Base-by-base conservation (phyloP, 108 stramenopile species). In the Thalassiosira profunda region DNA sequence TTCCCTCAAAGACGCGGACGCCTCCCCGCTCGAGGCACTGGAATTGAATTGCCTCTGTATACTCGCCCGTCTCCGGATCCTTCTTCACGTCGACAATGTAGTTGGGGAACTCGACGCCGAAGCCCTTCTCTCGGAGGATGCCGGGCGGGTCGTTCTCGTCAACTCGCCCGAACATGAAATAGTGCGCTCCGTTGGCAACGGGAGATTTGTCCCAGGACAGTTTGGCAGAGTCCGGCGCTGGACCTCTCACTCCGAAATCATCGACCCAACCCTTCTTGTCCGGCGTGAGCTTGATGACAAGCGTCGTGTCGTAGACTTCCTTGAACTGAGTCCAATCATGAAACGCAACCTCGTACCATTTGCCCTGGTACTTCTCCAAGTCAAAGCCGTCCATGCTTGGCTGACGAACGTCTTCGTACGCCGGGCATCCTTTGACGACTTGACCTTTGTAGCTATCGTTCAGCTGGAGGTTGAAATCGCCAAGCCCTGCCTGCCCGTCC, bases 271-370 rank as follows among this genome's bases (percentile, higher is more conserved):
- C 93, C 57, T 85, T 71, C 49, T 54, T 66, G 38, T 72, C 65
- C 9, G 59, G 54, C 20, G 84, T 60, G 34, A 92, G 65, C 70
- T 89, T 89, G 63, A 96, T 96, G 71, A 83, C 92, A 35, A 96
- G 86, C 24, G 95, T 88, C 17, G 95, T 96, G 49, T 96, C 95
- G 34, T 96, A 96, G 0, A 96, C 95, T 62, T 96, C 95, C 63
- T 93, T 94, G 85, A 96, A 96, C 55, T 96, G 95, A 20, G 95
- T 96, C 91, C 91, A 96, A 46, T 96, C 95, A 71, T 96, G 95
- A 71, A 94, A 96, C 61, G 91, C 90, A 6, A 91, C 89, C 52
- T 96, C 95, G 59, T 96, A 96, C 95, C 95, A 96, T 23, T 82
- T 64, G 2, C 95, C 95, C 77, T 92, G 86, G 64, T 94, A 96